Conservation (phyloP, 116 monocot genomes). For the Trichopus zeylanicus region DNA sequence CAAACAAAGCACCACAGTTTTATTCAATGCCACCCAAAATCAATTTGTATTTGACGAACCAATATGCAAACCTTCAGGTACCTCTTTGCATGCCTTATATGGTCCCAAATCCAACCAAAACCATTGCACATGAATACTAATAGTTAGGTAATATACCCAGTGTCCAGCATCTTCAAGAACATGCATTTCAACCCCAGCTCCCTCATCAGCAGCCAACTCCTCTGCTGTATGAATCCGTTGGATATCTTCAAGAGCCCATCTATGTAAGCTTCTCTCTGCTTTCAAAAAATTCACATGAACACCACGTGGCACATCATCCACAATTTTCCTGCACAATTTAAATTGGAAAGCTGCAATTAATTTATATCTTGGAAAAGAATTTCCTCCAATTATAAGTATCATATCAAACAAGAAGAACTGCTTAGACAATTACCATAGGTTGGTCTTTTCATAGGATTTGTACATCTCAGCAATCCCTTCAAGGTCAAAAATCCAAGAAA, state of each 20-base stretch:
- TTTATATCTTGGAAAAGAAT: not conserved
- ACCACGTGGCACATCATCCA: conserved; percentile 84
- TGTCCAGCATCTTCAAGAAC: conserved; percentile 97
- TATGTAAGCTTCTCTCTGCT: conserved; percentile 91
- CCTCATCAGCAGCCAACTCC: conserved; percentile 74
- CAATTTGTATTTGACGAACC: no score
- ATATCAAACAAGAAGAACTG: not conserved
- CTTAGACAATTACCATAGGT: conserved; percentile 59
- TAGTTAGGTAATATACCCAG: conserved; percentile 43
- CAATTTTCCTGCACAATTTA: conserved; percentile 49
- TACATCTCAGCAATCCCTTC: conserved; percentile 86
- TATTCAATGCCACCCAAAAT: no score
- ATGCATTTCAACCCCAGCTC: conserved; percentile 91
- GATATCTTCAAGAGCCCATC: conserved; percentile 94
- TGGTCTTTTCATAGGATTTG: conserved; percentile 83
- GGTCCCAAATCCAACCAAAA: no score
- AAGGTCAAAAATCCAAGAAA: conserved; percentile 91
- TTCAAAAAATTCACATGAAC: conserved; percentile 90
- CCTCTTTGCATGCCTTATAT: no score
- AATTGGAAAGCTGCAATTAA: not conserved
- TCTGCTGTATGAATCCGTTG: conserved; percentile 90
- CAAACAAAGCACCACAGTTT: no score
- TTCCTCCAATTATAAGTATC: not conserved
- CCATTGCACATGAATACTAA: not conserved
- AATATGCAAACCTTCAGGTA: no score